Evolutionary conservation across 768 basidiomycete species (phyloP), one percentile per base, ranked within the genome.

Genomic region (Trametopsis cervina): DNA sequence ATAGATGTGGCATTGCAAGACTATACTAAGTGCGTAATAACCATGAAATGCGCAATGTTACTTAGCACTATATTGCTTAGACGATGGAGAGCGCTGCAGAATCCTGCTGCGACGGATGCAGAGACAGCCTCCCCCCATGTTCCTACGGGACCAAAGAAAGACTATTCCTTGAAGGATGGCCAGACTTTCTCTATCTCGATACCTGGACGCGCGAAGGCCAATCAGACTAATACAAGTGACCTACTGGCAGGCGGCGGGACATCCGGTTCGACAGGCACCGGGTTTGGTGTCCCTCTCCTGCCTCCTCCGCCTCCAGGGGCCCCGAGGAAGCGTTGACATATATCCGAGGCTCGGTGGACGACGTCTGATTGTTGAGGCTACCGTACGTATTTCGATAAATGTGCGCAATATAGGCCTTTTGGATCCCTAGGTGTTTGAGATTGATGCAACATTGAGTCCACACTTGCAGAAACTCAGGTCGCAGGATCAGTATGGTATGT

Each of bases 181-280:
- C 89, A 97, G 63, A 96, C 93, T 0, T 94, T 97, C 64, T 84
- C 85, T 4, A 95, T 97, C 54, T 71, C 79, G 26, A 89, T 96
- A 50, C 94, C 93, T 5, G 91, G 92, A n/a, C 80, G 83, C 45
- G 69, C 64, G 47, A 75, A 75, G 62, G 51, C 66, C 15, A 53
- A 65, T 4, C 66, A 60, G 36, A 58, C 78, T 27, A 55, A 79
- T 17, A 69, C 65, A 41, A 67, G 69, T n/a, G 54, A 58, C 27
- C 54, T 65, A 4, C 47, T 64, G 10, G 64, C 59, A 18, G 50
- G 60, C 7, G 52, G 51, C 26, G 25, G 51, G 15, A 42, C 36
- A 4, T 27, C 25, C n/a, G 54, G 56, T 7, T 44, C 54, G 7
- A 43, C 42, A 21, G 50, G 51, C 11, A 53, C 51, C 36, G 66